Conservation (phyloP, 495 filamentous ascomycete genomes). For the Annulohypoxylon stygium region DNA sequence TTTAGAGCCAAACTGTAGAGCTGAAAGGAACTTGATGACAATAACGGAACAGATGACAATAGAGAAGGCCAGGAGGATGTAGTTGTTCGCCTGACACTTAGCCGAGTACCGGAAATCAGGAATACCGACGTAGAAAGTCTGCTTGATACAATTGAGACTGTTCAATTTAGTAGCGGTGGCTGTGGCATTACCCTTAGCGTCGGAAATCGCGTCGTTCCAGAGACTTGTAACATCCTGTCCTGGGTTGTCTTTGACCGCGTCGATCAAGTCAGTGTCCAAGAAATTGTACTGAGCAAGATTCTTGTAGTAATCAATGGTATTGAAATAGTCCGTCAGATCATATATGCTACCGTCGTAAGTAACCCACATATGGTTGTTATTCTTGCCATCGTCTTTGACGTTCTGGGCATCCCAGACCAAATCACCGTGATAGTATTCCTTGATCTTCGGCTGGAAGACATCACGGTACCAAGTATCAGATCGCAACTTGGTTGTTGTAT, state of each 20-base stretch:
- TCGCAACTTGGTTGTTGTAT: slow-evolving; percentile 68
- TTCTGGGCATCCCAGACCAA: slow-evolving; percentile 72
- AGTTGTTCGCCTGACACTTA: slow-evolving; percentile 90
- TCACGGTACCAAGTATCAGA: slow-evolving; percentile 80
- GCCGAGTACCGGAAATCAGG: slow-evolving; percentile 84
- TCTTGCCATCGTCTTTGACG: slow-evolving; percentile 73
- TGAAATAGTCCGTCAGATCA: slow-evolving; percentile 91
- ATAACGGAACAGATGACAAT: slow-evolving; percentile 85
- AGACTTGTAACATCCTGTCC: slow-evolving; percentile 79
- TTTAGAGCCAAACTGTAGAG: slow-evolving; percentile 93
- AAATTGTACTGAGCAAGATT: slow-evolving; percentile 69
- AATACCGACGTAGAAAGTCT: slow-evolving; percentile 84
- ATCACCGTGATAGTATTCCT: slow-evolving; percentile 87
- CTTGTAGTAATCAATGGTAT: slow-evolving; percentile 70
- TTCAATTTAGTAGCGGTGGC: slow-evolving; percentile 61
- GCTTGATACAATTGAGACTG: slow-evolving; percentile 82
- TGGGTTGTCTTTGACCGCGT: slow-evolving; percentile 77
- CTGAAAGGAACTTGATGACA: slow-evolving; percentile 89
- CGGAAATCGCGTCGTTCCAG: slow-evolving; percentile 64
- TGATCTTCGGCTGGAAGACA: slow-evolving; percentile 81
- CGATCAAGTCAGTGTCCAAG: slow-evolving; percentile 72
- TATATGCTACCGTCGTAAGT: slow-evolving; percentile 81
- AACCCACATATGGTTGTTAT: slow-evolving; percentile 80
- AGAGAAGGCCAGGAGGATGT: slow-evolving; percentile 88
- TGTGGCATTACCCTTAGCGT: slow-evolving; percentile 55